Percentiles rank a stretch among this genome's conserved stretches.
phyloP scores from a whole-genome alignment of 805 yeast genomes.

The Naumovozyma dairenensis region DNA sequence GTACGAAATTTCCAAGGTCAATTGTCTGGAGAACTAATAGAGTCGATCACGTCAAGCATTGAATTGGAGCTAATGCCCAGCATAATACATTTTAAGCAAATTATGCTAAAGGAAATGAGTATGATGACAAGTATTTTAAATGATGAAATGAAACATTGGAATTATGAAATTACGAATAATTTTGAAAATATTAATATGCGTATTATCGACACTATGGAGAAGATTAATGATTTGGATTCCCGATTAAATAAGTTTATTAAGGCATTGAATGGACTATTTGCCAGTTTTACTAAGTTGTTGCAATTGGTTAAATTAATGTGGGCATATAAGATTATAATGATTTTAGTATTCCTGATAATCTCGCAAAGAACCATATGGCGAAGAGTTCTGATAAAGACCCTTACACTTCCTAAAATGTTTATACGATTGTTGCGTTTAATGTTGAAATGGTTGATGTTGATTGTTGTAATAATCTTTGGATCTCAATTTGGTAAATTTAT shows the following conservation, averaged over 20 bases:
- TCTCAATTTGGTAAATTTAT: constrained; percentile 7
- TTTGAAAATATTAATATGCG: constrained; percentile 9
- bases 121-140: constrained; percentile 5
- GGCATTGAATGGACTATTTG: no score
- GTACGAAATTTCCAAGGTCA: no score
- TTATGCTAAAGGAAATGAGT: constrained; percentile 2
- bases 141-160: constrained; percentile 13
- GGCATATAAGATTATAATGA: no score
- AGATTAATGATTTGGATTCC: constrained; percentile 1
- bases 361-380: no score
- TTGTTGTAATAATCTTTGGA: constrained; percentile 9
- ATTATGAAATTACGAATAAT: constrained; percentile 7
- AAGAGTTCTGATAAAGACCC: no score
- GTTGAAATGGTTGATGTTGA: constrained; percentile 7
- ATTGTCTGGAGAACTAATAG: no score
- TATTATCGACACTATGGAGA: constrained; percentile 6
- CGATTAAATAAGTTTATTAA: neutral
- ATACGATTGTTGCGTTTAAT: no score
- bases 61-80: neutral
- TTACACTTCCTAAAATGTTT: no score
- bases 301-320: no score
- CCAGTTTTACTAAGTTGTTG: no score
- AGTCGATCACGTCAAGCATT: no score
- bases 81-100: neutral
- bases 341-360: no score